A percentile compares a stretch with the other conserved stretches of the same genome.
These are phyloP conservation scores for Microbotryum silenes-acaulis DNA, from an alignment of 1,284 basidiomycete genomes.

Conservation along the genomic window DNA sequence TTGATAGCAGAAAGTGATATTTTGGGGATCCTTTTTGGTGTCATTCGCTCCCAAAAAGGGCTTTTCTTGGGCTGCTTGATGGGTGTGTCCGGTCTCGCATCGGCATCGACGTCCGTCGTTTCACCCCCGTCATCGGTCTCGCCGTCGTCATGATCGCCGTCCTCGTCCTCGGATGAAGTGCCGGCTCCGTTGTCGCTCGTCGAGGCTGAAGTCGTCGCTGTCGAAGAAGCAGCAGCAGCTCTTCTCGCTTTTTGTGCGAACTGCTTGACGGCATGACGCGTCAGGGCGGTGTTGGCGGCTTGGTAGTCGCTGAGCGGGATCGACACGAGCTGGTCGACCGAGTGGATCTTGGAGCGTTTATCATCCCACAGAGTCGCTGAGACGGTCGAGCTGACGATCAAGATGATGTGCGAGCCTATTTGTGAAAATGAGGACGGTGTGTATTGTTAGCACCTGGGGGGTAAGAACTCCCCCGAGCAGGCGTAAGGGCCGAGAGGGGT, in stretches of 20 bases:
- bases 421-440: not conserved
- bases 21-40: conserved; percentile 4
- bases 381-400: conserved; percentile 10
- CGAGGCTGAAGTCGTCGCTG: conserved; percentile 49
- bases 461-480: too few relatives aligned
- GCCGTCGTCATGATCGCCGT: conserved; percentile 48
- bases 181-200: conserved; percentile 44
- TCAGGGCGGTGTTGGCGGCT: conserved; percentile 4
- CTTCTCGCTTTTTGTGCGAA: too few relatives aligned
- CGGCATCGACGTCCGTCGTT: conserved; percentile 6
- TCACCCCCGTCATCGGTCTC: conserved; percentile 47
- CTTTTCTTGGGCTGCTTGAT: conserved; percentile 1
- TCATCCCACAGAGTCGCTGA: conserved; percentile 19
- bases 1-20: not conserved
- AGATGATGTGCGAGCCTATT: conserved; percentile 16
- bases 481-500: too few relatives aligned
- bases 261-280: conserved; percentile 47
- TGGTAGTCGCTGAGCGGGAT: conserved; percentile 19
- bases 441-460: conserved; percentile 36
- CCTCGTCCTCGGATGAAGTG: conserved; percentile 47
- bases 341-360: conserved; percentile 8
- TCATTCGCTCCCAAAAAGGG: conserved; percentile 20
- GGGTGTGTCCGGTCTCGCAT: conserved; percentile 1
- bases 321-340: conserved; percentile 12
- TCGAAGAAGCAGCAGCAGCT: conserved; percentile 48